These are phyloP conservation scores for Trichoderma semiorbis DNA, from an alignment of 2,329 filamentous ascomycete species.

Conservation along the genomic window DNA sequence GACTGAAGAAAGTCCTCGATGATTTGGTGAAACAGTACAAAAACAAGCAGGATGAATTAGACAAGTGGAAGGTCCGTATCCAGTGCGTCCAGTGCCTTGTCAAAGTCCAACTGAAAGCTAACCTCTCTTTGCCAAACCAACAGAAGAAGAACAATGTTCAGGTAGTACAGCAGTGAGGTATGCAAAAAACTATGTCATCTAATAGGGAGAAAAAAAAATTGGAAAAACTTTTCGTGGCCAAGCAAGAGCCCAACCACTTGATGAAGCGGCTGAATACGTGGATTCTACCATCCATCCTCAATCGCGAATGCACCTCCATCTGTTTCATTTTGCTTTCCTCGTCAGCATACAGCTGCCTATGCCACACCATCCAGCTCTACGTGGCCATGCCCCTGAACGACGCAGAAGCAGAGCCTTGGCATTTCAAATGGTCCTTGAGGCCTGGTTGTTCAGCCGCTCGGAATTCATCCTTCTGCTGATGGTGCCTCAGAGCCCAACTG, in stretches of 20 bases:
- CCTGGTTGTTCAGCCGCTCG: conserved; percentile 17
- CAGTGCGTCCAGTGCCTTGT: not conserved
- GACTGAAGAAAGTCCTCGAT: conserved; percentile 88
- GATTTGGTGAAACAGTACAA: conserved; percentile 97
- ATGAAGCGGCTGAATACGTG: not conserved
- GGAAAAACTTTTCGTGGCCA: not conserved
- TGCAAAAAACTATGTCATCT: not conserved
- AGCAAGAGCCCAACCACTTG: not conserved
- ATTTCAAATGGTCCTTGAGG: not conserved
- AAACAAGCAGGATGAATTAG: conserved; percentile 87
- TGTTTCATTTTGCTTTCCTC: not conserved
- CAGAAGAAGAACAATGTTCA: conserved; percentile 90
- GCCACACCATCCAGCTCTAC: not conserved
- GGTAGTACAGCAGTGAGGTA: conserved; percentile 68
- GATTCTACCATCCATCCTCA: not conserved
- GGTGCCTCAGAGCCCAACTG: conserved; percentile 50
- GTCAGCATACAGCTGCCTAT: not conserved
- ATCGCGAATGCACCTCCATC: not conserved
- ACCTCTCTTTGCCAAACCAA: conserved; percentile 19
- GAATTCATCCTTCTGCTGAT: conserved; percentile 41
- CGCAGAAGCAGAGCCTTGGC: not conserved
- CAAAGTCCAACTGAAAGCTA: conserved; percentile 16
- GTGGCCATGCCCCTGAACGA: conserved; percentile 1
- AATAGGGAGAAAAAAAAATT: not conserved
- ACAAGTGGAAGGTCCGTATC: conserved; percentile 88